These are phyloP conservation scores for Alternaria brassicae DNA, from an alignment of 2,329 filamentous ascomycete species.

Conservation along the genomic window DNA sequence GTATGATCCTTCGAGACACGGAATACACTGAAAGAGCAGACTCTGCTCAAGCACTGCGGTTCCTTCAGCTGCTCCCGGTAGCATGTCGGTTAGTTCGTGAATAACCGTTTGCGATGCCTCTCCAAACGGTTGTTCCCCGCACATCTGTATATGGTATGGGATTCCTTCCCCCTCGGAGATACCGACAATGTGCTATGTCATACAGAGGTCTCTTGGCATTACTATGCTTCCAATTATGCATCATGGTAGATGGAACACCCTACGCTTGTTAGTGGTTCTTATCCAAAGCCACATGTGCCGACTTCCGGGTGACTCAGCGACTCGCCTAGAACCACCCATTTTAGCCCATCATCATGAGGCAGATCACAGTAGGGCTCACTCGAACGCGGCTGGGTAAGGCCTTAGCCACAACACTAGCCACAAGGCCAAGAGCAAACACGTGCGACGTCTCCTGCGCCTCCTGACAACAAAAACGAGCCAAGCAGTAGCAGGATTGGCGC, in stretches of 20 bases:
- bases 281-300: slow-evolving; percentile 8
- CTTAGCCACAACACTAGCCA: slow-evolving; percentile 19
- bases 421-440: slow-evolving; percentile 5
- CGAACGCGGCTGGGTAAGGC: background rate
- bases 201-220: slow-evolving; percentile 19
- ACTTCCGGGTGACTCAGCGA: slow-evolving; percentile 16
- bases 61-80: background rate
- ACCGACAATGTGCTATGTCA: slow-evolving; percentile 14
- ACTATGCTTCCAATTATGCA: slow-evolving; percentile 1
- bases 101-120: background rate
- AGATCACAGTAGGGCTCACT: background rate
- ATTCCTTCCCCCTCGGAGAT: slow-evolving; percentile 1
- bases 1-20: slow-evolving; percentile 3
- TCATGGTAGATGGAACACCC: slow-evolving; percentile 5
- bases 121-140: background rate
- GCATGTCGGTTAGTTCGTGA: background rate
- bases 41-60: slow-evolving; percentile 7
- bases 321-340: background rate
- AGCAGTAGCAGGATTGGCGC: slow-evolving; percentile 8
- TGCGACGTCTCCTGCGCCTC: background rate
- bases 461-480: background rate
- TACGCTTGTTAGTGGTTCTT: slow-evolving; percentile 7
- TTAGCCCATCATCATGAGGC: background rate
- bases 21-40: background rate
- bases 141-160: background rate